Percentiles rank a stretch among this genome's conserved stretches.
Evolutionary conservation across 768 basidiomycete genomes (phyloP).

Genomic region (Tylopilus subfusipes): DNA sequence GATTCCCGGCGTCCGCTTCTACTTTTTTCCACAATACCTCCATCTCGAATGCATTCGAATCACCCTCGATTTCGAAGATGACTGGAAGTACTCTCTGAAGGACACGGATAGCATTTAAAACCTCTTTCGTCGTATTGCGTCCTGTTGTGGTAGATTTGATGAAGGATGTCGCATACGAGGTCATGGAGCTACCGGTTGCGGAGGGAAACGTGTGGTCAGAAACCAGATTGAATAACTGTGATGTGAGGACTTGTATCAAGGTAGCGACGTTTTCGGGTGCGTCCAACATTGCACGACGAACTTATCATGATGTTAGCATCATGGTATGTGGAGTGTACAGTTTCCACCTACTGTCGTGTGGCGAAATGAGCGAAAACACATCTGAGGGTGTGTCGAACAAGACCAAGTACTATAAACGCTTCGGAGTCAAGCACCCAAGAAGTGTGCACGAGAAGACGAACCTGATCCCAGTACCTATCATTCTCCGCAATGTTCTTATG

Average conservation of each 20-base stretch:
- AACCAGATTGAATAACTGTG: constrained; percentile 69
- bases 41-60: constrained; percentile 67
- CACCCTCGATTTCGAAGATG: constrained; percentile 78
- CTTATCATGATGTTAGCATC: constrained; percentile 37
- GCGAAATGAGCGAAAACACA: constrained; percentile 84
- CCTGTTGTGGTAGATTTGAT: constrained; percentile 57
- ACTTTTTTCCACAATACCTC: constrained; percentile 80
- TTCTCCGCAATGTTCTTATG: constrained; percentile 65
- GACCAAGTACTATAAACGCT: constrained; percentile 58
- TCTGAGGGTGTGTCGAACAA: constrained; percentile 90
- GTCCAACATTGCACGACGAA: constrained; percentile 75
- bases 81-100: constrained; percentile 87
- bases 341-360: constrained; percentile 69
- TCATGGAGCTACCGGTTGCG: constrained; percentile 48
- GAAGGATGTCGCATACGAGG: constrained; percentile 66
- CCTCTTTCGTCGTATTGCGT: constrained; percentile 77
- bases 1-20: constrained; percentile 41
- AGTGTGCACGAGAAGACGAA: constrained; percentile 24
- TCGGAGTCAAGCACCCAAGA: neutral
- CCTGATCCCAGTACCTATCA: constrained; percentile 92
- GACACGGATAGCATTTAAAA: constrained; percentile 87
- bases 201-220: constrained; percentile 80
- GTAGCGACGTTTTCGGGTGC: constrained; percentile 87
- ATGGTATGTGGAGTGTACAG: neutral
- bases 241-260: constrained; percentile 66